These are phyloP conservation scores for Geum urbanum DNA, from an alignment of 306 rosid genomes.

Conservation along the genomic window DNA sequence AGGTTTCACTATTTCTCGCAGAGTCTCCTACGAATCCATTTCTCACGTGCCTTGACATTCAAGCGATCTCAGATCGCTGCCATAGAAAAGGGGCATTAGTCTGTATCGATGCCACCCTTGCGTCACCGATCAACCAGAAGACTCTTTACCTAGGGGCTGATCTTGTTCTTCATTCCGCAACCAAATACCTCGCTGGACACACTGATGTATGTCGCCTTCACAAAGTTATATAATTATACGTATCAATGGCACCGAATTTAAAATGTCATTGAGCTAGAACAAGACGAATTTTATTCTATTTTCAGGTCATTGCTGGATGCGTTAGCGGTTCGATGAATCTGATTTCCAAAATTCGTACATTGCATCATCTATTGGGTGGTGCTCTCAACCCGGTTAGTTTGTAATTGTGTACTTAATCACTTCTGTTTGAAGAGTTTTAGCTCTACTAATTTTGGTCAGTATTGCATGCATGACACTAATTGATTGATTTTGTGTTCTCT, in stretches of 20 bases:
- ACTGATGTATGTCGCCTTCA: slow-evolving; percentile 66
- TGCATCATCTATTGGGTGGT: slow-evolving; percentile 90
- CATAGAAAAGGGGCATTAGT: slow-evolving; percentile 78
- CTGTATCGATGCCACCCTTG: slow-evolving; percentile 92
- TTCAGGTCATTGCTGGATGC: slow-evolving; percentile 85
- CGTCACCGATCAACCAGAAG: slow-evolving; percentile 92
- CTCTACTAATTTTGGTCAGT: no score
- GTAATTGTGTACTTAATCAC: no score
- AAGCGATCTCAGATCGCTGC: slow-evolving; percentile 85
- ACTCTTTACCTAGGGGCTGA: slow-evolving; percentile 90
- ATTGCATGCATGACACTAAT: neutral
- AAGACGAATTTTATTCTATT: neutral
- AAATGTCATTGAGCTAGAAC: slow-evolving; percentile 9
- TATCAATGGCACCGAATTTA: neutral
- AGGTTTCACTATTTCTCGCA: slow-evolving; percentile 88
- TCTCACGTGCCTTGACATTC: slow-evolving; percentile 87
- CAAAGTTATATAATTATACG: neutral
- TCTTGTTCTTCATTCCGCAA: slow-evolving; percentile 77
- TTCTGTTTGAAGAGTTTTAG: no score
- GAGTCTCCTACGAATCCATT: slow-evolving; percentile 98
- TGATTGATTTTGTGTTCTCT: neutral
- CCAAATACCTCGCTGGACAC: slow-evolving; percentile 89
- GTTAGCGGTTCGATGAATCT: slow-evolving; percentile 70
- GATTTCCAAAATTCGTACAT: slow-evolving; percentile 66
- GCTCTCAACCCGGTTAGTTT: slow-evolving; percentile 80